These are phyloP conservation scores for Barnettozyma populi DNA, from an alignment of 805 yeast genomes.

Conservation along the genomic window DNA sequence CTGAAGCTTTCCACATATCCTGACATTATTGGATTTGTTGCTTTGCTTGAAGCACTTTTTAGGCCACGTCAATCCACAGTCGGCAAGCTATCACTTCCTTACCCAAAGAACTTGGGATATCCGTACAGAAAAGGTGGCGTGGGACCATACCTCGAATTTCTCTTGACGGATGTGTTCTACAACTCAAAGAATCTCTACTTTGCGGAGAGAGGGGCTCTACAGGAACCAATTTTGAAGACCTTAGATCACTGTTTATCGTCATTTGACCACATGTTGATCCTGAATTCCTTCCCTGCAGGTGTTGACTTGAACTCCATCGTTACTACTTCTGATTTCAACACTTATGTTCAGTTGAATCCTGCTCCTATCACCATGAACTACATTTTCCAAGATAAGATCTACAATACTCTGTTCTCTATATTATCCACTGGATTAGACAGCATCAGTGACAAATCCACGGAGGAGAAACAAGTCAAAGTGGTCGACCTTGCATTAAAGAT, in stretches of 20 bases:
- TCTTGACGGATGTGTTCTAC: constrained; percentile 61
- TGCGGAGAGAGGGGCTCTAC: constrained; percentile 38
- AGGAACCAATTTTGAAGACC: constrained; percentile 46
- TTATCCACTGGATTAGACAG: constrained; percentile 56
- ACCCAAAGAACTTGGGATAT: constrained; percentile 60
- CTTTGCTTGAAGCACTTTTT: constrained; percentile 37
- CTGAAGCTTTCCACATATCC: constrained; percentile 44
- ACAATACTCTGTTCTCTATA: constrained; percentile 50
- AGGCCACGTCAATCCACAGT: constrained; percentile 30
- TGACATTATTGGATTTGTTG: constrained; percentile 57
- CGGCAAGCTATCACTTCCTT: constrained; percentile 40
- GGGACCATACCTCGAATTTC: constrained; percentile 74
- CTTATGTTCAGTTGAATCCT: constrained; percentile 61
- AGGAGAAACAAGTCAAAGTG: constrained; percentile 30
- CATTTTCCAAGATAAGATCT: constrained; percentile 55
- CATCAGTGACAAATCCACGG: constrained; percentile 34
- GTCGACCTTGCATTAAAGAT: constrained; percentile 40
- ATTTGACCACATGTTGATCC: constrained; percentile 47
- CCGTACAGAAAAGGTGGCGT: constrained; percentile 61
- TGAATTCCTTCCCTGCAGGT: constrained; percentile 47
- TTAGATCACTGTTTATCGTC: constrained; percentile 42
- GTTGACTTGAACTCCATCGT: constrained; percentile 46
- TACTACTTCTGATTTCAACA: constrained; percentile 37
- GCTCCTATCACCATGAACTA: constrained; percentile 59
- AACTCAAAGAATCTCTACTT: constrained; percentile 39